Evolutionary conservation across 2,329 filamentous ascomycete genomes (phyloP), one percentile per base, ranked within the genome.

Genomic region (Lasiodiplodia theobromae): DNA sequence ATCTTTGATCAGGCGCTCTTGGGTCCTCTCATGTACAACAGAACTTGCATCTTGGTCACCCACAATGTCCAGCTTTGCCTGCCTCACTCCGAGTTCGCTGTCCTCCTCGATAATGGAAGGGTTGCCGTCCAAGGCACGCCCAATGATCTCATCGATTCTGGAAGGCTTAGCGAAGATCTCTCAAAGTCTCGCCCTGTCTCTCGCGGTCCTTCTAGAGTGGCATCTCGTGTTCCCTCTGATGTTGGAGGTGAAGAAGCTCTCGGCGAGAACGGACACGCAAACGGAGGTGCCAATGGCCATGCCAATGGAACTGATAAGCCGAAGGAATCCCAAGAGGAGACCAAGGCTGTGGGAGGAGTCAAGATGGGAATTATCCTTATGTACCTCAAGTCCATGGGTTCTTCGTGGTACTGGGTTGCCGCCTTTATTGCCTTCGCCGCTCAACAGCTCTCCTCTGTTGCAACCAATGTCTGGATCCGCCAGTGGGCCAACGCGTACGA

Each of bases 1-100:
- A 98, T 99, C 72, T 98, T 98, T 81, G 92, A 91, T 77, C 92
- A 97, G 79, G 97, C 94, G 69, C 90, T 99, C 71, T 90, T 90
- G 73, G 96, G 96, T 2, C 92, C 93, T 6, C 82, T 99, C 64
- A 98, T 99, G 96, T 83, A 87, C 69, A 86, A 90, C 75, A 89
- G 96, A 52, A 98, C 96, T 34, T 98, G 96, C 79, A 93, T 99
- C 66, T 86, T 99, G 53, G 95, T 99, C 44, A 97, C 96, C 0
- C 96, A 99, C 83, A 99, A 98, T 75, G 88, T 96, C 34, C 88
- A 92, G n/a, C 87, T 99, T 21, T 96, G 93, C 73, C 89, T 94
- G 8, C 93, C 94, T 5, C 86, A 89, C 44, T 90, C 95, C 0
- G 88, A 94, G 67, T 92, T 92, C 72, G 91, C 96, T 6, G 91